Evolutionary conservation across 1,139 yeast genomes (phyloP), one percentile per base, ranked within the genome.

Genomic region (Candida sp.): DNA sequence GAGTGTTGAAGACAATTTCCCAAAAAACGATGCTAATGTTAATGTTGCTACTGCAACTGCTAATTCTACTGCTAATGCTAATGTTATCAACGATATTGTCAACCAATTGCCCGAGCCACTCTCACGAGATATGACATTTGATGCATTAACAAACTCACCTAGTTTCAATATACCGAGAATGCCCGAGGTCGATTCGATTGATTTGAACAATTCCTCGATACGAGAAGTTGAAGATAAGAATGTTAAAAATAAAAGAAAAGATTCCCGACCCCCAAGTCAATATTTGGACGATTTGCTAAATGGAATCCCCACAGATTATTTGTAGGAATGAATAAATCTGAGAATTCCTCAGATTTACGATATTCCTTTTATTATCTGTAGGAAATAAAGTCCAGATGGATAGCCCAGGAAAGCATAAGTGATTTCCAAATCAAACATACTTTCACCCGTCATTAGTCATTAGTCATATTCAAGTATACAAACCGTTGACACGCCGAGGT

Each of bases 191-290:
- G 33, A 30, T 30, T 30, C 19, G 33, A 5, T 30, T 30, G 33
- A 30, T 30, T 30, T 30, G 19, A 30, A 25, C 29, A 25, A 25
- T 25, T 25, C 29, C 8, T 25, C 29, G 29, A 25, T 25, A 6
- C 29, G 29, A 6, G 29, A 25, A 9, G 29, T 25, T 9, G 9
- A 41, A 22, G 55, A 52, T 39, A 35, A 46, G 5, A 21, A 45
- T 9, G 27, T 44, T 7, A 39, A 35, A 22, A 36, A 8, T 21
- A 35, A 22, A 12, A 9, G 19, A 9, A 30, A 30, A 12, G 19
- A 12, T 5, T 30, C 47, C 27, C 47, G 70, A 44, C 68, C 70
- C 0, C 72, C 72, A 11, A 63, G 68, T 46, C 60, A 62, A 46
- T 56, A 56, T 41, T 56, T 66, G 44, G 68, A 66, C 34, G 68